Evolutionary conservation across 441 rosid genomes (phyloP).

Genomic region (Geranium incanum): DNA sequence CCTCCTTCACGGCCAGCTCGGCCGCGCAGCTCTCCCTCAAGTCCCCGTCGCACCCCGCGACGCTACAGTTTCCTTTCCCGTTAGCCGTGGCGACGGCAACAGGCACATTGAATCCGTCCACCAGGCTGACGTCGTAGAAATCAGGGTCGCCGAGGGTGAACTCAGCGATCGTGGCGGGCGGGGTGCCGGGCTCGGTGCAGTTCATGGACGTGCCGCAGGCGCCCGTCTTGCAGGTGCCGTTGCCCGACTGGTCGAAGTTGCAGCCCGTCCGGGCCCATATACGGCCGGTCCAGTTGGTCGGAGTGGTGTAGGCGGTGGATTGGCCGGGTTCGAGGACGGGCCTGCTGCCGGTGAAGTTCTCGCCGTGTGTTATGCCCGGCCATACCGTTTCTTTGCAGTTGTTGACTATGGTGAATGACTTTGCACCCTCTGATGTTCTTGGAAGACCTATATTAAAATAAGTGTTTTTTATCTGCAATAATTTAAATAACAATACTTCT

Average conservation of each 20-base stretch:
- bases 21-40: slow-evolving; percentile 48
- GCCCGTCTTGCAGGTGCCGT: slow-evolving; percentile 70
- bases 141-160: slow-evolving; percentile 55
- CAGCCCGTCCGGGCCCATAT: slow-evolving; percentile 90
- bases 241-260: slow-evolving; percentile 55
- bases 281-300: slow-evolving; percentile 75
- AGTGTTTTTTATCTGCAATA: no score
- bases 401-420: slow-evolving; percentile 70
- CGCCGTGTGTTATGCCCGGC: slow-evolving; percentile 81
- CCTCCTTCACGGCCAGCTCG: slow-evolving; percentile 50
- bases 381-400: slow-evolving; percentile 61
- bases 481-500: no score
- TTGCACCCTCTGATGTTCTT: slow-evolving; percentile 30
- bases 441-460: not conserved
- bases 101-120: slow-evolving; percentile 79
- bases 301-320: slow-evolving; percentile 53
- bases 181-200: slow-evolving; percentile 49
- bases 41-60: slow-evolving; percentile 61
- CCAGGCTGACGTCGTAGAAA: slow-evolving; percentile 84
- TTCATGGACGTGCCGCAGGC: slow-evolving; percentile 51
- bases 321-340: slow-evolving; percentile 55
- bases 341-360: slow-evolving; percentile 56
- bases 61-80: slow-evolving; percentile 65
- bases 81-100: slow-evolving; percentile 52
- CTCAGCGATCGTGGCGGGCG: slow-evolving; percentile 81